These are phyloP conservation scores for Plasmodium inui DNA, from an alignment of 169 alveolate species.

Conservation along the genomic window DNA sequence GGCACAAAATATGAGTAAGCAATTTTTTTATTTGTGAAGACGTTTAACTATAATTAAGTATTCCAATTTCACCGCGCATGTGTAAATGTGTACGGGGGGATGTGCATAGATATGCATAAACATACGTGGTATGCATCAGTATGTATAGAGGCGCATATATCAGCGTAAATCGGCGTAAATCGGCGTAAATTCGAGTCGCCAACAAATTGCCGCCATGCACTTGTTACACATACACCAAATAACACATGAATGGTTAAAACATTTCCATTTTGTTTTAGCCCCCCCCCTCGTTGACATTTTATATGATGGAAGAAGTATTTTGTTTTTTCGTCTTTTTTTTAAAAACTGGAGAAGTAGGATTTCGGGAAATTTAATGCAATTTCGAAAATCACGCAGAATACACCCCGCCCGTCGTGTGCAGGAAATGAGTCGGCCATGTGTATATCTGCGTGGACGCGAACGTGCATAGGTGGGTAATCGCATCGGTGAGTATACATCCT, in stretches of 20 bases:
- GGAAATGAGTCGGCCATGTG: neutral
- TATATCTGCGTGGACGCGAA: neutral
- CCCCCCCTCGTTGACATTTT: conserved; percentile 1
- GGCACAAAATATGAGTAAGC: neutral
- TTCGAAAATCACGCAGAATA: neutral
- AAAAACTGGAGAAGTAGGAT: conserved; percentile 11
- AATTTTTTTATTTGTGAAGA: conserved; percentile 10
- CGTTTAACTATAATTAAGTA: conserved; percentile 12
- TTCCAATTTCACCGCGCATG: neutral
- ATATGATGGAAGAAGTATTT: conserved; percentile 41
- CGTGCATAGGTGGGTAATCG: neutral
- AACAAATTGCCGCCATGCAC: neutral
- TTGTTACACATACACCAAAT: neutral
- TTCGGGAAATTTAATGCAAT: conserved; percentile 11
- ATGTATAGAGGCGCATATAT: conserved; percentile 3
- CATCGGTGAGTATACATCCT: neutral
- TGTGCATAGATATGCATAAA: conserved; percentile 14
- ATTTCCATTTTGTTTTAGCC: conserved; percentile 34
- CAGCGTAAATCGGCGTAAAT: neutral
- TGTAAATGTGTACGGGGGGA: conserved; percentile 3
- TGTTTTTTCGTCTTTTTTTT: conserved; percentile 52
- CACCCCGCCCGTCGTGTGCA: conserved; percentile 8
- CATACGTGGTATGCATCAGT: neutral
- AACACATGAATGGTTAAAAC: conserved; percentile 15
- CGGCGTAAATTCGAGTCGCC: neutral